phyloP scores from a whole-genome alignment of 164 flowering plant species.

The Vitis rupestris region DNA sequence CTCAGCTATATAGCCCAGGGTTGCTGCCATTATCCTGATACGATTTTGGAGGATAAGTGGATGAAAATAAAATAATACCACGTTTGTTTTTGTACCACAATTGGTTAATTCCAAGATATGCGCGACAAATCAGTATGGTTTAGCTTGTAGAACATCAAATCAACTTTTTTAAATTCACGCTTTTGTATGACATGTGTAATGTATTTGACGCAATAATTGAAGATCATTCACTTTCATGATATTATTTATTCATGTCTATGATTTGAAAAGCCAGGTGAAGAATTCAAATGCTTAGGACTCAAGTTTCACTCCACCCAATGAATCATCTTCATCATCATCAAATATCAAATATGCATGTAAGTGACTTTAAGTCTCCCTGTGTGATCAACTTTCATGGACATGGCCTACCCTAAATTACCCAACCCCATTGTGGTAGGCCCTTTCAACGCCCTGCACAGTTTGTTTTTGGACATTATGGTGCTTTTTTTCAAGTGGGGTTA shows the following conservation, averaged over 20 bases:
- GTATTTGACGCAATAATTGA: background rate
- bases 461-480: no score
- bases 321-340: background rate
- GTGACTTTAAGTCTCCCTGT: background rate
- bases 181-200: background rate
- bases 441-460: background rate
- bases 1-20: no score
- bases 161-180: background rate
- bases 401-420: background rate
- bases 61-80: no score
- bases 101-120: no score
- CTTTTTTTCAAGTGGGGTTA: no score
- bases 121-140: no score
- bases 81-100: no score
- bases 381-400: background rate
- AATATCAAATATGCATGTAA: no score
- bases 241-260: background rate
- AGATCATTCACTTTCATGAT: background rate
- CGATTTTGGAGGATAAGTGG: no score
- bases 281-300: background rate
- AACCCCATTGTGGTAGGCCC: background rate
- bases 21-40: no score
- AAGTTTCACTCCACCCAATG: conserved; percentile 5
- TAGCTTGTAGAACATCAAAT: background rate
- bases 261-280: background rate